These are phyloP conservation scores for Brassica hybrid DNA, from an alignment of 441 rosid genomes.

Conservation along the genomic window DNA sequence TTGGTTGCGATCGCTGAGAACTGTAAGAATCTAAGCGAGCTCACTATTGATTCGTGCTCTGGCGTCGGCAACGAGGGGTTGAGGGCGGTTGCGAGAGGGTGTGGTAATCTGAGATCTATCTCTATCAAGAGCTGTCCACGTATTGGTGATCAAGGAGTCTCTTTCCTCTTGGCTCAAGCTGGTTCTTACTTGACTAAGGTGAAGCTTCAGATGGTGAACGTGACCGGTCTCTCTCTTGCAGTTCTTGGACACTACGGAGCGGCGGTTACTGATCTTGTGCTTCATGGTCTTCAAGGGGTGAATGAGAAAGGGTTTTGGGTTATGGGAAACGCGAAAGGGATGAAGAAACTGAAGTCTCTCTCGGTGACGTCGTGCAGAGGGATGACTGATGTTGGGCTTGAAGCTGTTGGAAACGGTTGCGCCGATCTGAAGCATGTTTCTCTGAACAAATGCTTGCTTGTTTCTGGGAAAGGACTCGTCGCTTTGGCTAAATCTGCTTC, in stretches of 20 bases:
- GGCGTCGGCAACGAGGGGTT: constrained; percentile 82
- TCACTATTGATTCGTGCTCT: constrained; percentile 73
- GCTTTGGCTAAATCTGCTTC: constrained; percentile 66
- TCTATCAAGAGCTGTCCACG: constrained; percentile 90
- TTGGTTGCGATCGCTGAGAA: constrained; percentile 72
- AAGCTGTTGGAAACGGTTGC: constrained; percentile 80
- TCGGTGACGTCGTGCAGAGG: constrained; percentile 76
- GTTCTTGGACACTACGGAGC: constrained; percentile 89
- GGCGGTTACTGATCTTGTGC: constrained; percentile 63
- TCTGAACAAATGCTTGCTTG: constrained; percentile 75
- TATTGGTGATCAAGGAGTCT: constrained; percentile 86
- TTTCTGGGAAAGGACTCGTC: constrained; percentile 80
- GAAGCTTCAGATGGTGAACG: constrained; percentile 83
- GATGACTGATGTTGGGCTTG: constrained; percentile 83
- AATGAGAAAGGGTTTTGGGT: constrained; percentile 98
- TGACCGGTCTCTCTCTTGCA: constrained; percentile 85
- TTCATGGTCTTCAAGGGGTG: constrained; percentile 71
- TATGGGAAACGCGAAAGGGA: constrained; percentile 90
- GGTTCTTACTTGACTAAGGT: constrained; percentile 63
- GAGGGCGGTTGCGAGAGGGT: constrained; percentile 73
- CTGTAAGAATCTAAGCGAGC: constrained; percentile 67
- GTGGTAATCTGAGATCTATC: constrained; percentile 66
- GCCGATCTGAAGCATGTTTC: constrained; percentile 74
- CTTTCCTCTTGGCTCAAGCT: constrained; percentile 73
- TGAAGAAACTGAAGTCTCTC: constrained; percentile 64